These are phyloP conservation scores for Colletotrichum sp. DNA, from an alignment of 2,329 filamentous ascomycete genomes.

Conservation along the genomic window DNA sequence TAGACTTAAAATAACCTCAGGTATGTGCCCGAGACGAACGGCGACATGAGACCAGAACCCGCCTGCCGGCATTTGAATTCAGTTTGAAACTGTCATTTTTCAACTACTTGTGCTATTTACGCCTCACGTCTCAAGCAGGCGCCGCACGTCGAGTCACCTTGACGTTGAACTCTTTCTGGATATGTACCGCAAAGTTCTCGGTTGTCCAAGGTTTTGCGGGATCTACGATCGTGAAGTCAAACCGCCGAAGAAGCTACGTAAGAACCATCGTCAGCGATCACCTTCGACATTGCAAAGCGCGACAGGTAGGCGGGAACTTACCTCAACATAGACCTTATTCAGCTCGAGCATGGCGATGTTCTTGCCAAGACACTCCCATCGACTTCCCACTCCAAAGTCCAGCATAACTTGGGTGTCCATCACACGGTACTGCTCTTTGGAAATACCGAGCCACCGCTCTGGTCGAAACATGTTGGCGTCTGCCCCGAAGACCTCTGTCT, in stretches of 20 bases:
- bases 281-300: neutral
- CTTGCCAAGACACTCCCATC: slow-evolving; percentile 42
- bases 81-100: neutral
- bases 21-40: neutral
- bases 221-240: slow-evolving; percentile 27
- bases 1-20: neutral
- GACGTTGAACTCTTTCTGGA: slow-evolving; percentile 28
- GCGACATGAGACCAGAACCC: neutral
- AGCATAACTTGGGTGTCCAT: slow-evolving; percentile 40
- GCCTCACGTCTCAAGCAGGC: neutral
- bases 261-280: neutral
- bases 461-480: slow-evolving; percentile 38
- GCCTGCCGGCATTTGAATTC: neutral
- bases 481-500: slow-evolving; percentile 36
- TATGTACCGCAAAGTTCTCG: slow-evolving; percentile 30
- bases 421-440: slow-evolving; percentile 29
- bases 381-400: slow-evolving; percentile 42
- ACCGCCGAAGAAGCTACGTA: slow-evolving; percentile 29
- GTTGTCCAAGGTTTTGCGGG: slow-evolving; percentile 33
- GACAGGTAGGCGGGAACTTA: slow-evolving; percentile 24
- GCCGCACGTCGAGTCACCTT: slow-evolving; percentile 3
- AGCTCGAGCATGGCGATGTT: slow-evolving; percentile 42
- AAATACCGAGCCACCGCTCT: slow-evolving; percentile 40
- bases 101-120: neutral
- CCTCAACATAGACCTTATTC: slow-evolving; percentile 45